Conservation (phyloP, 202 grass and related monocot species). For the Setaria viridis region DNA sequence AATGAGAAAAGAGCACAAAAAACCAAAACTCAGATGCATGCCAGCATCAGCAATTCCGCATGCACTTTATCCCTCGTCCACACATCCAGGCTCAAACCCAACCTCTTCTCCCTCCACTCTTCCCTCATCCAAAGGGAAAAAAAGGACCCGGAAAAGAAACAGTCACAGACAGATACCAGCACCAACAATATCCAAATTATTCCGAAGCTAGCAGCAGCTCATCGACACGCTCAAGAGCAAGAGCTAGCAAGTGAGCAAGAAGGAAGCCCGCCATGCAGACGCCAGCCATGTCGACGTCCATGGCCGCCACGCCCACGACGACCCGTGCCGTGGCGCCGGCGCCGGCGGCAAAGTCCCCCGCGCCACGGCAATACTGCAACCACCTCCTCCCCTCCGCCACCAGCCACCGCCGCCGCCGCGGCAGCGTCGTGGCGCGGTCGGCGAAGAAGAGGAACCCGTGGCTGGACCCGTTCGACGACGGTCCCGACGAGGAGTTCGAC, state of each 20-base stretch:
- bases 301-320: conserved; percentile 28
- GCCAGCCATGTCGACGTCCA: conserved; percentile 52
- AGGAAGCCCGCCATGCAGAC: conserved; percentile 40
- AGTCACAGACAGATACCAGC: not conserved
- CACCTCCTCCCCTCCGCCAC: not conserved
- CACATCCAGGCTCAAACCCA: conserved; percentile 47
- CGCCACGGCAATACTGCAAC: not conserved
- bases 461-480: conserved; percentile 94
- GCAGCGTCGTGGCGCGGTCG: not conserved
- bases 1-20: not conserved
- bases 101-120: conserved; percentile 5
- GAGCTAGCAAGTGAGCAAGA: not conserved
- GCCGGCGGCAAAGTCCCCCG: not conserved
- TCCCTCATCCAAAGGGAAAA: conserved; percentile 25
- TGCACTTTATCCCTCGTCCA: conserved; percentile 55
- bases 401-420: not conserved
- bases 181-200: conserved; percentile 34
- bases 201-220: conserved; percentile 15
- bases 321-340: not conserved
- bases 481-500: conserved; percentile 70
- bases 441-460: conserved; percentile 72
- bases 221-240: not conserved
- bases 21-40: not conserved
- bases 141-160: not conserved
- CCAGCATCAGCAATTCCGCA: conserved; percentile 1